phyloP scores from a whole-genome alignment of 2,329 filamentous ascomycete genomes.

The Penicillium glabrum region DNA sequence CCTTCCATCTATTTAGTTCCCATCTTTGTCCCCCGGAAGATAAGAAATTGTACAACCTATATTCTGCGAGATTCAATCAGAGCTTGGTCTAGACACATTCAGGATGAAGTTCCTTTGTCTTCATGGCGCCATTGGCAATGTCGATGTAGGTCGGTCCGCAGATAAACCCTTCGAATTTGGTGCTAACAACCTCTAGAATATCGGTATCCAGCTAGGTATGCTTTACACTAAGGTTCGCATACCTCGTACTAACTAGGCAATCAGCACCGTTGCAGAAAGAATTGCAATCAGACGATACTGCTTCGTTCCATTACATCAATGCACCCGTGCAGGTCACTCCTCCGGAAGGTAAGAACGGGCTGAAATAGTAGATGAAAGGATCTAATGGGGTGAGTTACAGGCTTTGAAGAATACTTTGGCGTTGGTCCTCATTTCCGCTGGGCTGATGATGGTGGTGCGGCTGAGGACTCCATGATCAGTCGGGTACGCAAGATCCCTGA shows the following conservation, averaged over 20 bases:
- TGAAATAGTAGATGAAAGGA: background rate
- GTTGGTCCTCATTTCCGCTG: conserved; percentile 22
- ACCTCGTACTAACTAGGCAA: background rate
- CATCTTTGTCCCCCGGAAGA: background rate
- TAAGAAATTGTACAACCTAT: background rate
- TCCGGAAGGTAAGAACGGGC: conserved; percentile 11
- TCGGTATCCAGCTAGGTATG: conserved; percentile 20
- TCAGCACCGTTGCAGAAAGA: conserved; percentile 21
- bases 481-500: conserved; percentile 22
- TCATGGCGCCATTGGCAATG: conserved; percentile 30
- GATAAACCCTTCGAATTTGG: background rate
- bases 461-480: conserved; percentile 24
- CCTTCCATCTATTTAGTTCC: background rate
- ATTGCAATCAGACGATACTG: conserved; percentile 14
- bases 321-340: conserved; percentile 18
- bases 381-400: background rate
- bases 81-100: conserved; percentile 1
- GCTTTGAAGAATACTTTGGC: conserved; percentile 23
- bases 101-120: conserved; percentile 30
- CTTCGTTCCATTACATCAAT: conserved; percentile 24
- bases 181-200: conserved; percentile 9
- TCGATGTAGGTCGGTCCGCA: conserved; percentile 20
- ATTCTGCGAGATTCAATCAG: conserved; percentile 6
- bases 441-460: conserved; percentile 22
- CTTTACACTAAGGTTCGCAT: background rate